Conservation (phyloP, 2,329 filamentous ascomycete genomes). For the Lachnellula willkommii region DNA sequence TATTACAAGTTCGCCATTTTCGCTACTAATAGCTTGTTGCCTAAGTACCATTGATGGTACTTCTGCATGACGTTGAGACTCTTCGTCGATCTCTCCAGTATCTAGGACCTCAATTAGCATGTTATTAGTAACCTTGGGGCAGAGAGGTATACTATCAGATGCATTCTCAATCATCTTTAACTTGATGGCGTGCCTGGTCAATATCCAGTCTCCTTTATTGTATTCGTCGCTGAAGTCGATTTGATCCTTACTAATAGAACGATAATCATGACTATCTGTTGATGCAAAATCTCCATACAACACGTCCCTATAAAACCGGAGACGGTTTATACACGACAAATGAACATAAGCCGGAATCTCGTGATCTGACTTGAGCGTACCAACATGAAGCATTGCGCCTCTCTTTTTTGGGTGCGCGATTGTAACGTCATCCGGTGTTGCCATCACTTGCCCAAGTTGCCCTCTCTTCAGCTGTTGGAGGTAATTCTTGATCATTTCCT, state of each 20-base stretch:
- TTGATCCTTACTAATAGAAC: background rate
- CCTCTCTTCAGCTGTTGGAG: background rate
- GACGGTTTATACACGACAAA: too few species aligned
- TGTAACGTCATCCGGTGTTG: background rate
- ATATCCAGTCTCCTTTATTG: background rate
- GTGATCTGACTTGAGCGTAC: background rate
- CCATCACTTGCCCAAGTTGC: background rate
- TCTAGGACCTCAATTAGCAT: too few species aligned
- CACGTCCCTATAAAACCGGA: too few species aligned
- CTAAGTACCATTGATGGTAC: too few species aligned
- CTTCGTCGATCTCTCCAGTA: too few species aligned
- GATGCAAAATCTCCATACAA: too few species aligned
- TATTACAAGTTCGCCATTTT: too few species aligned
- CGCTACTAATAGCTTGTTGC: too few species aligned
- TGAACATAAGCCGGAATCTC: too few species aligned
- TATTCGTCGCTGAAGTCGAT: background rate
- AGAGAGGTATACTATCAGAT: background rate
- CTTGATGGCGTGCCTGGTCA: background rate
- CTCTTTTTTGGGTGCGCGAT: background rate
- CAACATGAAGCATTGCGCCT: background rate
- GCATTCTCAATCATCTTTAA: background rate
- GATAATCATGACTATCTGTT: too few species aligned
- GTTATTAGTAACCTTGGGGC: too few species aligned
- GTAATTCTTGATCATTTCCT: background rate
- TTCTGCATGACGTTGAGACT: too few species aligned